These are phyloP conservation scores for Taphrina wiesneri DNA, from an alignment of 1,139 yeast species.

Conservation along the genomic window DNA sequence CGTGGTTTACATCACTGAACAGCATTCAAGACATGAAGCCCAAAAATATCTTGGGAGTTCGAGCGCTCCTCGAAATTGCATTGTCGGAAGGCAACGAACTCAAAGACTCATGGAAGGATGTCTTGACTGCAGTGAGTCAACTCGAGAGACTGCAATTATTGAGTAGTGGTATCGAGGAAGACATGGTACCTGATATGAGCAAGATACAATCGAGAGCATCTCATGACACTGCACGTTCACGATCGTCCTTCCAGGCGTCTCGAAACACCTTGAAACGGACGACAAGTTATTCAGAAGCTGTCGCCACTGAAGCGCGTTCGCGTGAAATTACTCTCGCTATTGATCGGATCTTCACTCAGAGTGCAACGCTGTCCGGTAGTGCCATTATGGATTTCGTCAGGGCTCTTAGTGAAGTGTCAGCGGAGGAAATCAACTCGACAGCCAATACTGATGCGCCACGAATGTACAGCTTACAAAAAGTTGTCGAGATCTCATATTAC, in stretches of 20 bases:
- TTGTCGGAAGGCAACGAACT: slow-evolving; percentile 73
- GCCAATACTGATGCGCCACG: slow-evolving; percentile 81
- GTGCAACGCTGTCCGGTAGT: slow-evolving; percentile 74
- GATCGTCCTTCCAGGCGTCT: slow-evolving; percentile 21
- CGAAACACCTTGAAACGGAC: slow-evolving; percentile 20
- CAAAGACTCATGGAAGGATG: slow-evolving; percentile 77
- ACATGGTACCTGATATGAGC: slow-evolving; percentile 79
- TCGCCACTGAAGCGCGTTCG: slow-evolving; percentile 62
- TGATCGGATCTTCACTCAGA: slow-evolving; percentile 83
- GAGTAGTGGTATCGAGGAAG: slow-evolving; percentile 85
- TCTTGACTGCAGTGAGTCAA: slow-evolving; percentile 80
- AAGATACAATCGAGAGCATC: slow-evolving; percentile 45
- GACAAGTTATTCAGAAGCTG: slow-evolving; percentile 51
- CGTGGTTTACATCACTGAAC: slow-evolving; percentile 79
- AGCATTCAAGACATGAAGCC: slow-evolving; percentile 74
- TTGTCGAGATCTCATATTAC: slow-evolving; percentile 95
- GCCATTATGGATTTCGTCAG: slow-evolving; percentile 84
- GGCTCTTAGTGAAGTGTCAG: slow-evolving; percentile 81
- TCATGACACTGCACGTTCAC: slow-evolving; percentile 13
- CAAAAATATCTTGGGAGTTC: slow-evolving; percentile 80
- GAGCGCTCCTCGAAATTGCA: slow-evolving; percentile 73
- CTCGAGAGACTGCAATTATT: slow-evolving; percentile 85
- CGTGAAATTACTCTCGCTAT: slow-evolving; percentile 81
- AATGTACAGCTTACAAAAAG: slow-evolving; percentile 86
- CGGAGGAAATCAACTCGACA: slow-evolving; percentile 88